phyloP scores from a whole-genome alignment of 225 moss, liverwort and hornwort species.

The Marchantia paleacea region DNA sequence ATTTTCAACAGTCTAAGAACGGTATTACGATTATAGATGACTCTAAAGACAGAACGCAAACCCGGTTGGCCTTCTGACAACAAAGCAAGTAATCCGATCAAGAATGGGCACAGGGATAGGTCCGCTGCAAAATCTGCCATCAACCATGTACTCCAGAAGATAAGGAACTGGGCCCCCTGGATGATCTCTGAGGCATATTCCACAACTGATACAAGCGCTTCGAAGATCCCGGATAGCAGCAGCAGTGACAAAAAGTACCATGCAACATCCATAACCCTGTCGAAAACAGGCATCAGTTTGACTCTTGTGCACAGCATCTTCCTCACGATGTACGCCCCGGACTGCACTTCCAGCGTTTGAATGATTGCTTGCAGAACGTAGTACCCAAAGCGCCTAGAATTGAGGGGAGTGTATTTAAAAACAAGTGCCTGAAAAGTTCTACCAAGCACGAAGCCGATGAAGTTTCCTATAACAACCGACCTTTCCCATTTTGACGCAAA shows the following conservation, averaged over 20 bases:
- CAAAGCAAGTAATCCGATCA: constrained; percentile 23
- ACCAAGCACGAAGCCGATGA: constrained; percentile 20
- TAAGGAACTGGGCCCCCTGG: constrained; percentile 52
- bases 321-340: neutral
- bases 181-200: constrained; percentile 42
- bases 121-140: constrained; percentile 54
- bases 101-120: constrained; percentile 61
- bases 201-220: constrained; percentile 39
- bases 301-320: neutral
- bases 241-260: constrained; percentile 42
- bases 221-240: constrained; percentile 47
- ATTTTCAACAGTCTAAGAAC: constrained; percentile 40
- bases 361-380: neutral
- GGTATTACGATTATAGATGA: too few relatives aligned
- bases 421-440: neutral
- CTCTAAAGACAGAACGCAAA: too few relatives aligned
- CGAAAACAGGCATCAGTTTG: neutral
- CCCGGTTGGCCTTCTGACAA: too few relatives aligned
- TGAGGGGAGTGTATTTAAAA: neutral
- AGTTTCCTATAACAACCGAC: neutral
- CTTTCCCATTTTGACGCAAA: neutral
- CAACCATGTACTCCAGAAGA: constrained; percentile 79
- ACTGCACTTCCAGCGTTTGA: constrained; percentile 2
- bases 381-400: neutral
- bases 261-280: constrained; percentile 33